Evolutionary conservation across 148 eudicot species (phyloP).

Genomic region (Camellia lanceoleosa): DNA sequence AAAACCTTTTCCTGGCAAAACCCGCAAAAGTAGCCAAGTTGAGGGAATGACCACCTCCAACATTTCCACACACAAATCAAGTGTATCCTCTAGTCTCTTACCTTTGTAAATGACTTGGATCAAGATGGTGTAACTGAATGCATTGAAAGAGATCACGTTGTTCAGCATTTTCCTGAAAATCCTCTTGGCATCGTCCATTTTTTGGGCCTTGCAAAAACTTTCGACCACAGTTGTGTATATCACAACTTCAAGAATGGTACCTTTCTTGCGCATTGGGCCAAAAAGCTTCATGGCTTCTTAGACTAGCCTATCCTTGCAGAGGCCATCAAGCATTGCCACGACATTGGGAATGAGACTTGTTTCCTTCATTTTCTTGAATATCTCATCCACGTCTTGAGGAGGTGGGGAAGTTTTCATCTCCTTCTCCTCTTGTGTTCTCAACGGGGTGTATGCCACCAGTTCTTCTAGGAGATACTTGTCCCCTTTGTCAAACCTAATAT

Average conservation of each 20-base stretch:
- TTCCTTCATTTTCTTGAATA: constrained; percentile 90
- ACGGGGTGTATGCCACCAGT: neutral
- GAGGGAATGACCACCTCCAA: constrained; percentile 77
- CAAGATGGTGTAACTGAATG: constrained; percentile 64
- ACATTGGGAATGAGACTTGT: constrained; percentile 85
- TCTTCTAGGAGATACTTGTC: neutral
- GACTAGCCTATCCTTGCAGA: constrained; percentile 83
- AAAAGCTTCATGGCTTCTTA: constrained; percentile 94
- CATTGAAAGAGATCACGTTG: constrained; percentile 68
- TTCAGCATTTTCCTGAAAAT: constrained; percentile 82
- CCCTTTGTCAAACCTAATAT: constrained; percentile 43
- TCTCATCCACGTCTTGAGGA: constrained; percentile 66
- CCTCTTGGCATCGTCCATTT: constrained; percentile 70
- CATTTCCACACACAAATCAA: constrained; percentile 61
- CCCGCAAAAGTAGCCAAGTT: constrained; percentile 59
- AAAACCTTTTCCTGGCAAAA: constrained; percentile 75
- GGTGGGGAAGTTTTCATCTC: constrained; percentile 14
- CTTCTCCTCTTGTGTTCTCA: constrained; percentile 17
- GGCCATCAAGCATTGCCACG: constrained; percentile 89
- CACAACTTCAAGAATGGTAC: constrained; percentile 83
- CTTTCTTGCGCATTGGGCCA: constrained; percentile 82
- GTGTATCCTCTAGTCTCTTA: constrained; percentile 68
- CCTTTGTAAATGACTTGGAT: constrained; percentile 55
- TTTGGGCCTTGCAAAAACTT: constrained; percentile 80
- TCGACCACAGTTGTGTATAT: constrained; percentile 90